Evolutionary conservation across 2,329 filamentous ascomycete genomes (phyloP).

Genomic region (Dactylellina sp.): DNA sequence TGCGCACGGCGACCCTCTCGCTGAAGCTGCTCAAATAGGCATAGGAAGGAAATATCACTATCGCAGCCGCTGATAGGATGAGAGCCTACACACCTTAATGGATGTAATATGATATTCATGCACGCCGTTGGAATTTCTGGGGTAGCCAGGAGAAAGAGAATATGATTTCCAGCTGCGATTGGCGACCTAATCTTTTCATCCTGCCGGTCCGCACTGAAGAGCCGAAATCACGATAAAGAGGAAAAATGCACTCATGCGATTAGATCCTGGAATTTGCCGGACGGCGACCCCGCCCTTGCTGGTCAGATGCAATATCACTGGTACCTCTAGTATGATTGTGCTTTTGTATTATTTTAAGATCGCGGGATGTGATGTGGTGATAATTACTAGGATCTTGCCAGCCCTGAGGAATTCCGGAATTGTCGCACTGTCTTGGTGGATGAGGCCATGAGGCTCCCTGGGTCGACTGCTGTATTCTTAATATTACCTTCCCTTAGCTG

Average conservation of each 20-base stretch:
- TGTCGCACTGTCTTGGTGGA: too few relatives aligned
- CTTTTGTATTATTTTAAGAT: background rate
- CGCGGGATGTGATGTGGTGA: background rate
- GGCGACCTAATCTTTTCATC: background rate
- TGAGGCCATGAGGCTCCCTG: slow-evolving; percentile 1
- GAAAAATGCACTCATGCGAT: background rate
- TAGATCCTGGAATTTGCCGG: background rate
- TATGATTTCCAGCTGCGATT: background rate
- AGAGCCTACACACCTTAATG: slow-evolving; percentile 1
- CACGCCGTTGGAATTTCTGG: slow-evolving; percentile 15
- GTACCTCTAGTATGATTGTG: background rate
- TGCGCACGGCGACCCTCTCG: background rate
- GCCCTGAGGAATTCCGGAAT: background rate
- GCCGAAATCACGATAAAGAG: background rate
- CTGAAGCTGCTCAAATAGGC: slow-evolving; percentile 9
- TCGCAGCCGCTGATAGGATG: slow-evolving; percentile 6
- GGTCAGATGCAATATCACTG: background rate
- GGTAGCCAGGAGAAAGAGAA: background rate
- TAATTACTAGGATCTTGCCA: slow-evolving; percentile 9
- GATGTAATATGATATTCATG: slow-evolving; percentile 1
- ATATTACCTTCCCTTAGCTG: too few relatives aligned
- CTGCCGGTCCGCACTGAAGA: background rate
- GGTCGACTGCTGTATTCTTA: background rate
- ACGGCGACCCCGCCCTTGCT: slow-evolving; percentile 1
- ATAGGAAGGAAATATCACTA: background rate